Base-by-base conservation (phyloP, 2,329 filamentous ascomycete species). In the Fusarium staphyleae region DNA sequence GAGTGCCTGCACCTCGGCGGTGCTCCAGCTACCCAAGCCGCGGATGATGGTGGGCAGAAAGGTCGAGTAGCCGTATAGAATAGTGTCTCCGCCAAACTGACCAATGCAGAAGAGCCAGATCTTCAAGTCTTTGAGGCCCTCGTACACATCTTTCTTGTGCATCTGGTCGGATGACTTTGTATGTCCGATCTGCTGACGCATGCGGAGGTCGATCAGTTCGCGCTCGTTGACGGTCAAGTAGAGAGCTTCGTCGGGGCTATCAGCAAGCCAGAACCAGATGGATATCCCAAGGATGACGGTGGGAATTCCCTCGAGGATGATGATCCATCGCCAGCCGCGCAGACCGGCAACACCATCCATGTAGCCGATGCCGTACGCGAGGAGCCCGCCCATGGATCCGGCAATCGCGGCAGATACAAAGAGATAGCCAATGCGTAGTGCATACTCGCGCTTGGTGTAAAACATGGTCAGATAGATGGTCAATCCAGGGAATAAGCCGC, bases 1-100 rank as follows among this genome's bases (percentile, higher is more conserved):
- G 14, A 89, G 75, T n/a, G 85, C 83, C 64, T 89, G 86, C 0
- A 87, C 80, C 34, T 74, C 57, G 2, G 65, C 57, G 0, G 15
- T 61, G n/a, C 52, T 57, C 68, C 68, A 69, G 43, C 84, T 75
- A 0, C 84, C 78, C 44, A 88, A 78, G 0, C 79, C 82, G 15
- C 79, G 73, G 65, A 89, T 88, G 47, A 89, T 88, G 0, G 85
- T 88, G 0, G 86, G 86, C 30, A 89, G 70, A 62, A 88, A 88
- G 2, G 84, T 87, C 44, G 79, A 82, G 67, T 83, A 87, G 3
- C 69, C 69, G 57, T 88, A 89, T 0, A 88, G 76, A 76, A 88
- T 86, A 0, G 82, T 85, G 57, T 87, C 84, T 14, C 78, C 76
- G 3, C 84, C 83, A 42, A 88, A 87, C 54, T 87, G 83, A 1